Base-by-base conservation (phyloP, 1,284 basidiomycete genomes). In the Pyrrhoderma noxium region DNA sequence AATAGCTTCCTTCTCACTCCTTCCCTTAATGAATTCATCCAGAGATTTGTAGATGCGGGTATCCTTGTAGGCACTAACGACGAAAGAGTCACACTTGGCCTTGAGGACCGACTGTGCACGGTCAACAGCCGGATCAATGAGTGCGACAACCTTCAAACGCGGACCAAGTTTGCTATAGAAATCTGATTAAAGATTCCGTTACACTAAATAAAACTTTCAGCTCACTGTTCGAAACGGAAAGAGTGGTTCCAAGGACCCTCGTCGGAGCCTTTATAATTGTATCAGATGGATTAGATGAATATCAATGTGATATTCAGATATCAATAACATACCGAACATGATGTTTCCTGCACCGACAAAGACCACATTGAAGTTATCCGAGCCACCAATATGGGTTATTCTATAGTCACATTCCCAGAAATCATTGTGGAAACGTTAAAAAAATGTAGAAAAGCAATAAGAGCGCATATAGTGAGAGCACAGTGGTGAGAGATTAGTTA, bases 201-300 rank as follows among this genome's bases (percentile, higher is more conserved):
- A 11, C 16, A 14, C 13, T 42, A 42, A 25, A 14, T 45, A 31
- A 13, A 31, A 13, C 13, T 45, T 19, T 37, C 31, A 40, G 42
- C 80, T 62, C 62, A 88, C 87, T 90, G 85, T 74, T 94, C 92
- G 60, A 95, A 82, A 64, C 93, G 89, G 81, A 94, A 92, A 45
- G 91, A 94, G 69, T 95, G 92, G 69, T 94, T 93, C 87, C 85
- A 93, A 18, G 90, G 90, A 47, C 89, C 89, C 64, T 91, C 87
- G 51, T 83, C 80, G 39, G 86, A 91, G 53, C 86, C 86, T 89
- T 27, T 34, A 34, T 16, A 16, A 37, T 37, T 37, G 9, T 37
- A 19, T 43, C 16, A 11, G 9, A 37, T 16, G 35, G 11, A 37
- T 16, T n/a, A n/a, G n/a, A n/a, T n/a, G n/a, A n/a, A n/a, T n/a